A percentile compares a stretch with the other conserved stretches of the same genome.
Conservation (phyloP, 768 basidiomycete species). For the Serendipita sp. region DNA sequence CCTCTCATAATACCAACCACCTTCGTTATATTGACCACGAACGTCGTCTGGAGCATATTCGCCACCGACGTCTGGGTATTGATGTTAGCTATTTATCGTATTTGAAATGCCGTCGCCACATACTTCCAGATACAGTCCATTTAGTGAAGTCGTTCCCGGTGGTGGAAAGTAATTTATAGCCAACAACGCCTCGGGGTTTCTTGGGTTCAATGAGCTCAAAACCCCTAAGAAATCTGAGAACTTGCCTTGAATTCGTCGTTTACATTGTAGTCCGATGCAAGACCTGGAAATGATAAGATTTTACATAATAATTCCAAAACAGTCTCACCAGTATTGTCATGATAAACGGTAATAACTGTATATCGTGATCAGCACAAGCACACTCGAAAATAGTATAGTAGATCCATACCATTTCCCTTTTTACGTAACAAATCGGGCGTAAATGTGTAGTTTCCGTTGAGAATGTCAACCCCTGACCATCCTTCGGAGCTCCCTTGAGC, state of each 20-base stretch:
- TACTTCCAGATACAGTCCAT: slow-evolving; percentile 16
- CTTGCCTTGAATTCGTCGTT: slow-evolving; percentile 13
- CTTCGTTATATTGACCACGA: slow-evolving; percentile 19
- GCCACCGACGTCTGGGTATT: slow-evolving; percentile 13
- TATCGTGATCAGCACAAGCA: background rate
- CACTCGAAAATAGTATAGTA: no score
- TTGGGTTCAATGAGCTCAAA: slow-evolving; percentile 7
- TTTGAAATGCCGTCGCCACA: background rate
- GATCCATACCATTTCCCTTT: background rate
- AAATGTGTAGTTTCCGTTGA: background rate
- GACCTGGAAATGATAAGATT: slow-evolving; percentile 10
- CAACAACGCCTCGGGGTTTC: slow-evolving; percentile 18
- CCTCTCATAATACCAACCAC: slow-evolving; percentile 18
- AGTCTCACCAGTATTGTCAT: slow-evolving; percentile 6
- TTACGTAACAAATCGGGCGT: background rate
- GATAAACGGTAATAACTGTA: background rate
- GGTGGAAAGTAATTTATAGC: slow-evolving; percentile 16
- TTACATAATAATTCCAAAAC: slow-evolving; percentile 33
- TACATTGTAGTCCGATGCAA: slow-evolving; percentile 16
- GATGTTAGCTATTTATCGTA: background rate
- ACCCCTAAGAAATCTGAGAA: background rate
- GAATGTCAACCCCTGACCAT: background rate
- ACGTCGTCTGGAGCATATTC: slow-evolving; percentile 18
- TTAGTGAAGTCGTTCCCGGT: slow-evolving; percentile 11
- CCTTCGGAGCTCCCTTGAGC: background rate